A percentile compares a stretch with the other conserved stretches of the same genome.
These are phyloP conservation scores for Phalaenopsis aphrodite DNA, from an alignment of 106 monocot genomes.

Conservation along the genomic window DNA sequence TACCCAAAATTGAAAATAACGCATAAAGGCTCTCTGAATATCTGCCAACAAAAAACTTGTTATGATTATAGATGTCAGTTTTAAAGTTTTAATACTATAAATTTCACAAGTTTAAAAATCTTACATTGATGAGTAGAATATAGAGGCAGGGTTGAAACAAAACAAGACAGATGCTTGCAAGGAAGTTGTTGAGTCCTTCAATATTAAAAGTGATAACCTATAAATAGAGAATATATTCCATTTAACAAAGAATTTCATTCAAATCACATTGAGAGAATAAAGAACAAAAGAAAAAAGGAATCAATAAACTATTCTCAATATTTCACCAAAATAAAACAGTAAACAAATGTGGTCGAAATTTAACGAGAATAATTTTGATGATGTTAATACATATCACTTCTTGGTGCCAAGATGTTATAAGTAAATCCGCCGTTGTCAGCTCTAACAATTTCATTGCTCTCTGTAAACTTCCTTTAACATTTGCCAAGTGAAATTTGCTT, in stretches of 20 bases:
- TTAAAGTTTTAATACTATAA: background rate
- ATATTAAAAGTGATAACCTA: no score
- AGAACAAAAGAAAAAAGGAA: background rate
- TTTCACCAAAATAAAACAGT: no score
- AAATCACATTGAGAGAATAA: background rate
- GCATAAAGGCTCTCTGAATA: no score
- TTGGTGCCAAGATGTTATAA: background rate
- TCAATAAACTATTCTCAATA: no score
- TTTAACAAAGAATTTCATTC: background rate
- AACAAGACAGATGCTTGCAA: no score
- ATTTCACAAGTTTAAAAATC: background rate
- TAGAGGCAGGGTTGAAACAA: no score
- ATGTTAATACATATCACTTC: no score
- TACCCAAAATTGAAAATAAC: background rate
- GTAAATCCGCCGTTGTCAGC: background rate
- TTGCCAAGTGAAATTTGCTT: background rate
- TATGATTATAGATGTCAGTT: background rate
- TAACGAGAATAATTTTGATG: no score
- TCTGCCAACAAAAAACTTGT: conserved; percentile 27
- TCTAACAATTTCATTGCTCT: background rate
- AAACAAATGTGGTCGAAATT: no score
- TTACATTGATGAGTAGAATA: conserved; percentile 16
- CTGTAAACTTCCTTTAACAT: background rate
- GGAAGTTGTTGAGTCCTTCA: no score
- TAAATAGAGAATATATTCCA: background rate